These are phyloP conservation scores for Ilyonectria mors-panacis DNA, from an alignment of 2,329 filamentous ascomycete species.

Conservation along the genomic window DNA sequence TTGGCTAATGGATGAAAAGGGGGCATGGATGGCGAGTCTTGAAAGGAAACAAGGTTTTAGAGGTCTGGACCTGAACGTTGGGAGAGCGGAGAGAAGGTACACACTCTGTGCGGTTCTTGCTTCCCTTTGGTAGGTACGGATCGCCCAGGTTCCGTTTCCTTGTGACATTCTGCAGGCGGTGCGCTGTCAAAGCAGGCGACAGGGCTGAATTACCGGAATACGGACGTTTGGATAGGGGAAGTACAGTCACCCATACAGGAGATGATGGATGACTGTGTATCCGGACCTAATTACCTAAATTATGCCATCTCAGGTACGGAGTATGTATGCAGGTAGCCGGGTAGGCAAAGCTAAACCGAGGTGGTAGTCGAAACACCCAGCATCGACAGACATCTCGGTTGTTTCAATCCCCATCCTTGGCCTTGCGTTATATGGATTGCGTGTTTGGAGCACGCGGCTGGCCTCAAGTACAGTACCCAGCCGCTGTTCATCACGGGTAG, in stretches of 20 bases:
- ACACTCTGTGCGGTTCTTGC: not conserved
- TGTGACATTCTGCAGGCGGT: conserved; percentile 15
- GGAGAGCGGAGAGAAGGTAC: not conserved
- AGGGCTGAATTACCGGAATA: conserved; percentile 18
- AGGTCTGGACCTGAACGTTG: not conserved
- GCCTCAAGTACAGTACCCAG: conserved; percentile 3
- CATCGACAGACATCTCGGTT: conserved; percentile 6
- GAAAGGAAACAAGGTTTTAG: not conserved
- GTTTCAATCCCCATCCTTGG: conserved; percentile 20
- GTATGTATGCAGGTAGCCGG: not conserved
- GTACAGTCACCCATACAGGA: conserved; percentile 2
- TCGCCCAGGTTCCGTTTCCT: conserved; percentile 1
- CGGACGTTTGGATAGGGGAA: not conserved
- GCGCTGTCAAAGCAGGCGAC: conserved; percentile 21
- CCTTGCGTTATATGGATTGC: conserved; percentile 10
- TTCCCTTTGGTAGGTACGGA: not conserved
- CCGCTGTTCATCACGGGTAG: conserved; percentile 5
- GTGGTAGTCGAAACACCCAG: not conserved
- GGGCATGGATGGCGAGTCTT: not conserved
- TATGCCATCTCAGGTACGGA: not conserved
- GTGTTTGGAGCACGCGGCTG: conserved; percentile 3
- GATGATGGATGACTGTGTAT: conserved; percentile 8
- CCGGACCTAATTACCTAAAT: conserved; percentile 4
- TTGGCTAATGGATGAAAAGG: conserved; percentile 2
- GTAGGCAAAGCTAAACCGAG: not conserved